phyloP scores from a whole-genome alignment of 768 basidiomycete species.

The Leccinum rimulosum region DNA sequence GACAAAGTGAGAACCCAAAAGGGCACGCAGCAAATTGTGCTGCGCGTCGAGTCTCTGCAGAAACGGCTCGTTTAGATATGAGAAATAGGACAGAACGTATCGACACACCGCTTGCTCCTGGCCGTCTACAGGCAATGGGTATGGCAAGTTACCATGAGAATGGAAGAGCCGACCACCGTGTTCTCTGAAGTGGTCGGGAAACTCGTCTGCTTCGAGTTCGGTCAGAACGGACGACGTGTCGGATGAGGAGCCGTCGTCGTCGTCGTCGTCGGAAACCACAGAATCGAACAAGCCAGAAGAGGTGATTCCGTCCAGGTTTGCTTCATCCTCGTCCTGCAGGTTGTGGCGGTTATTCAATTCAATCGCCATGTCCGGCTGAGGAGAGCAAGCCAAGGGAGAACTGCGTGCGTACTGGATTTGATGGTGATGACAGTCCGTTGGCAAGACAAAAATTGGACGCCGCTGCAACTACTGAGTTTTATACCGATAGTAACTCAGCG shows the following conservation, averaged over 20 bases:
- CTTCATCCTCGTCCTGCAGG: conserved; percentile 20
- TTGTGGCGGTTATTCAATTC: conserved; percentile 24
- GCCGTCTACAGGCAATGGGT: conserved; percentile 71
- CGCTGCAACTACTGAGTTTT: conserved; percentile 39
- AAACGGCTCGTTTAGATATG: not conserved
- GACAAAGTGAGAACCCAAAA: conserved; percentile 57
- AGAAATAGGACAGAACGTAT: not conserved
- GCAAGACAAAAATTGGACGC: conserved; percentile 37
- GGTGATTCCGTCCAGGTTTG: conserved; percentile 9
- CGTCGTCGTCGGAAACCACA: conserved; percentile 23
- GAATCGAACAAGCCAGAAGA: conserved; percentile 8
- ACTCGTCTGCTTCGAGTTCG: conserved; percentile 52
- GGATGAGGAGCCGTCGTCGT: conserved; percentile 40
- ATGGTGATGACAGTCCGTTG: conserved; percentile 35
- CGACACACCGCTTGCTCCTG: conserved; percentile 62
- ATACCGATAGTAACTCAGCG: conserved; percentile 40
- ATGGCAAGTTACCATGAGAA: conserved; percentile 60
- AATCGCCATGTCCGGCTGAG: conserved; percentile 27
- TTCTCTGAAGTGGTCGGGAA: conserved; percentile 59
- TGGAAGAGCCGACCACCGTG: conserved; percentile 63
- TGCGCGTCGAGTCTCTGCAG: conserved; percentile 51
- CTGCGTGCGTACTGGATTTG: conserved; percentile 21
- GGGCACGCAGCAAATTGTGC: conserved; percentile 46
- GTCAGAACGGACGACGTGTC: conserved; percentile 43
- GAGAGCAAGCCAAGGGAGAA: conserved; percentile 7